These are phyloP conservation scores for Hygrophila difformis DNA, from an alignment of 257 asterid species.

Conservation along the genomic window DNA sequence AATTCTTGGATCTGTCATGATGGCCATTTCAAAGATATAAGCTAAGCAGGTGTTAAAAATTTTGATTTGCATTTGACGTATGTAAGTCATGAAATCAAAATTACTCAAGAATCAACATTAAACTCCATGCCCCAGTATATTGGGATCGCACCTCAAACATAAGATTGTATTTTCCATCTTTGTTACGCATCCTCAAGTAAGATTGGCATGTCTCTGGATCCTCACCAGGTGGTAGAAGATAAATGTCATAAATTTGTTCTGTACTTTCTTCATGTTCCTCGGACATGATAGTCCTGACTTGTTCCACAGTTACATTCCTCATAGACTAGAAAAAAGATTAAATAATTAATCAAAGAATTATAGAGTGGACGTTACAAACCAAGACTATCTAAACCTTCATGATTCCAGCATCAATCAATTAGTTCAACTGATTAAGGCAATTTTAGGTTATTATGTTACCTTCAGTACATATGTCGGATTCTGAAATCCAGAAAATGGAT, in stretches of 20 bases:
- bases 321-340: constrained; percentile 42
- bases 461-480: constrained; percentile 84
- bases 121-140: background rate
- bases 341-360: constrained; percentile 6
- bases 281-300: constrained; percentile 58
- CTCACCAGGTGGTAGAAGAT: constrained; percentile 98
- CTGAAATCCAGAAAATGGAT: constrained; percentile 94
- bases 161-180: constrained; percentile 96
- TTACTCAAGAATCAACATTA: background rate
- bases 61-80: too few species aligned
- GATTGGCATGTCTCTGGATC: constrained; percentile 98
- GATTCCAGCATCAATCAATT: constrained; percentile 9
- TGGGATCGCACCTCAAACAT: constrained; percentile 86
- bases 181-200: constrained; percentile 95
- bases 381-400: background rate
- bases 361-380: background rate
- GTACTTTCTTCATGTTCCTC: constrained; percentile 58
- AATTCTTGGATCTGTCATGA: too few species aligned
- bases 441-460: constrained; percentile 33
- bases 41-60: too few species aligned
- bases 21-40: too few species aligned
- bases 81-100: too few species aligned
- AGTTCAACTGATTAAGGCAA: constrained; percentile 1
- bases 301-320: constrained; percentile 44
- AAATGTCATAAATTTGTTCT: constrained; percentile 87